Base-by-base conservation (phyloP, 106 monocot genomes). In the Acorus gramineus region DNA sequence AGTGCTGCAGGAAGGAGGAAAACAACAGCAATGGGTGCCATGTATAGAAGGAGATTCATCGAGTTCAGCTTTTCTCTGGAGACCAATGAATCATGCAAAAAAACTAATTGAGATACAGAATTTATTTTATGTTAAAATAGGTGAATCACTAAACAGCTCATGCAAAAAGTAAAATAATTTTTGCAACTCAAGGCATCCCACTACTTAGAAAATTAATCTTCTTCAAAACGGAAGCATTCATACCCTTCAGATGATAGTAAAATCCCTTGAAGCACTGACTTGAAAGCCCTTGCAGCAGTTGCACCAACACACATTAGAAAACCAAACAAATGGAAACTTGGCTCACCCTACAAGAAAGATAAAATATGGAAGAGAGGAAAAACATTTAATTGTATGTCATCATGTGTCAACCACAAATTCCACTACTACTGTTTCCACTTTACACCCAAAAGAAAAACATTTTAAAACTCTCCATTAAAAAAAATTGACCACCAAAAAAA, bases 21-120 rank as follows among this genome's bases (percentile, higher is more conserved):
- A 67, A 85, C 43, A 13, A 88, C 87, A 58, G 93, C 93, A 63
- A 88, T 88, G 12, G 93, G 93, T 60, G 88, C 93, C 93, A 93
- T 93, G 73, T 93, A 93, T 8, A 93, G 52, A 49, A 93, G 82
- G 46, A 93, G 85, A 76, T 93, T 93, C 93, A 93, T 93, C 11
- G 93, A 93, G 67, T 93, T 88, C 53, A 93, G 88, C 71, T 85
- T 93, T 69, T 93, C 93, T 70, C 85, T 89, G 74, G 47, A 5
- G 49, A 65, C 4, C 28, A 28, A 28, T 28, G 28, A 28, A 28
- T 28, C 28, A 28, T 28, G 28, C 28, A 28, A 73, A 59, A 44
- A 55, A 79, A 7, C 73, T 5, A 64, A 55, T 49, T 50, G 59
- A 42, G 61, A 62, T 63, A 51, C 10, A 46, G 28, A 1, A 2